A percentile compares a stretch with the other conserved stretches of the same genome.
Evolutionary conservation across 768 basidiomycete genomes (phyloP).

Genomic region (Hortiboletus flavorubellus): DNA sequence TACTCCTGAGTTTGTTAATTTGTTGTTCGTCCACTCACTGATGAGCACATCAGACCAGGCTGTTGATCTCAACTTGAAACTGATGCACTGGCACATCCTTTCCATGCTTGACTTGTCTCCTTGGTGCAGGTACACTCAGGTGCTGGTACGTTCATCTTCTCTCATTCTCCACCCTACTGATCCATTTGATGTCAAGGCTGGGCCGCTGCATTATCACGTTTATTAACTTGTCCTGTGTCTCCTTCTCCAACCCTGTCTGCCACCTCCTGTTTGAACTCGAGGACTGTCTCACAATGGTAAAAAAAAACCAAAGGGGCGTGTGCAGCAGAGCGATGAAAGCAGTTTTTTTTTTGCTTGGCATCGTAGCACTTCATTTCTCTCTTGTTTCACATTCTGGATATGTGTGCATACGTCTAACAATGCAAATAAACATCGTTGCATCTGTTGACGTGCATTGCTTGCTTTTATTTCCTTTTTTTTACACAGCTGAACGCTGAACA

Average conservation of each 20-base stretch:
- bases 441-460: slow-evolving; percentile 76
- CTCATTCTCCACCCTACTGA: background rate
- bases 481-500: too few species aligned
- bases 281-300: slow-evolving; percentile 90
- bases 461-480: background rate
- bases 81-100: slow-evolving; percentile 97
- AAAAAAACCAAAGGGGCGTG: slow-evolving; percentile 83
- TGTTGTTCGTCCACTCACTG: too few species aligned
- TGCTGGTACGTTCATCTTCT: slow-evolving; percentile 58
- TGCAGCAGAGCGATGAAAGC: slow-evolving; percentile 80
- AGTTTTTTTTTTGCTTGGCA: slow-evolving; percentile 86
- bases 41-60: slow-evolving; percentile 88
- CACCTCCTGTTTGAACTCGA: slow-evolving; percentile 96
- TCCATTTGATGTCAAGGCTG: slow-evolving; percentile 61
- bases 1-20: too few species aligned
- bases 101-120: slow-evolving; percentile 78
- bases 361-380: slow-evolving; percentile 52
- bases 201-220: slow-evolving; percentile 91
- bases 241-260: slow-evolving; percentile 93
- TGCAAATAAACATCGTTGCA: slow-evolving; percentile 87
- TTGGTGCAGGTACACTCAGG: slow-evolving; percentile 95
- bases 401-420: background rate
- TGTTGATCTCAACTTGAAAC: slow-evolving; percentile 92
- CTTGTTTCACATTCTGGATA: too few species aligned
- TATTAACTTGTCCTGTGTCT: slow-evolving; percentile 86